Conservation (phyloP, 1,139 yeast species). For the Suhomyces yuchorum region DNA sequence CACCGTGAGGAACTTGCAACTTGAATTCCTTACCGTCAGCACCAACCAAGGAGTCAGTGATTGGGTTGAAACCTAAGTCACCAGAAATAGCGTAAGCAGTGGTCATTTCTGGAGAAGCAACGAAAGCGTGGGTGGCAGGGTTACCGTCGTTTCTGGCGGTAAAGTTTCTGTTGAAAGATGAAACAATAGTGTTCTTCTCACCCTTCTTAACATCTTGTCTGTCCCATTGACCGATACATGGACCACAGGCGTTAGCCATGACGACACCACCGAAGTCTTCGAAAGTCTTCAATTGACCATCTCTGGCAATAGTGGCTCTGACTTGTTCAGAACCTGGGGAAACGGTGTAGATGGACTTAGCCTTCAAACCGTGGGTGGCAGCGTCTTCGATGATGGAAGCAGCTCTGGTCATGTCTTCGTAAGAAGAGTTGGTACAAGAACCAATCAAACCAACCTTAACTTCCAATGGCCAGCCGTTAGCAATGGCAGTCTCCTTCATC, state of each 20-base stretch:
- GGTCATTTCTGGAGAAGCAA: conserved; percentile 97
- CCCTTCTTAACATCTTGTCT: conserved; percentile 97
- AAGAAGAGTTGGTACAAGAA: conserved; percentile 98
- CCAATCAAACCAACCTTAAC: conserved; percentile 97
- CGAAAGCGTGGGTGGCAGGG: conserved; percentile 97
- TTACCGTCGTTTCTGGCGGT: conserved; percentile 98
- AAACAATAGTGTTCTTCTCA: conserved; percentile 96
- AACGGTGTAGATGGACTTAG: conserved; percentile 89
- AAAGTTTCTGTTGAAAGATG: conserved; percentile 99
- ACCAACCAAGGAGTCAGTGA: conserved; percentile 92
- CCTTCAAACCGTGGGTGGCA: conserved; percentile 82
- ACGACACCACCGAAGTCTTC: conserved; percentile 93
- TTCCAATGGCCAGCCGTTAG: conserved; percentile 91
- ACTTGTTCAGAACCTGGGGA: conserved; percentile 99
- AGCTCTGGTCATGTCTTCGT: conserved; percentile 98
- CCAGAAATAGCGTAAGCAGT: conserved; percentile 97
- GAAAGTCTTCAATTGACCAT: conserved; percentile 89
- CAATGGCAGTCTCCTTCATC: conserved; percentile 84
- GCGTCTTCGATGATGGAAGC: conserved; percentile 94
- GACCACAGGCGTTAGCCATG: conserved; percentile 99
- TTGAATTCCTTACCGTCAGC: conserved; percentile 94
- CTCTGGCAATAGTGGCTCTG: conserved; percentile 97
- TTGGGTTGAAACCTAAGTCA: conserved; percentile 97
- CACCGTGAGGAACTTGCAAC: conserved; percentile 87
- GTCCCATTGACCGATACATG: conserved; percentile 99